Evolutionary conservation across 352 stramenopile genomes (phyloP), one percentile per base, ranked within the genome.

Genomic region (Pythium pyrilobum): DNA sequence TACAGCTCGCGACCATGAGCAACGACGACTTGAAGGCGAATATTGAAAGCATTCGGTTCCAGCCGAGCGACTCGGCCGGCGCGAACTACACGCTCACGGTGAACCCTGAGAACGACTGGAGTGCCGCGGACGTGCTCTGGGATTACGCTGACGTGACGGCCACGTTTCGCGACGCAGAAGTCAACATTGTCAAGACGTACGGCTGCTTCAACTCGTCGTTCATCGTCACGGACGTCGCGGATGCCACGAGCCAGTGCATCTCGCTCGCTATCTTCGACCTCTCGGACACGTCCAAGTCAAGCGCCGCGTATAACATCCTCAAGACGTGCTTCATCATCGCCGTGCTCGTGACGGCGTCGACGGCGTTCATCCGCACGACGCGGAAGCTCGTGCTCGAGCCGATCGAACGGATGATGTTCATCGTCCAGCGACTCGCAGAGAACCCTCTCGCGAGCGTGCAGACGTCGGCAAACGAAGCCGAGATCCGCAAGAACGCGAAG

Each of bases 331-430:
- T 95, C 55, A 90, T 96, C 55, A 94, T 91, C 39, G 47, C 89
- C 21, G 71, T 95, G 8, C 77, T 96, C 13, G 81, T 91, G 24
- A 68, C 55, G n/a, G 77, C 74, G 5, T 91, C 83, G 38, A 89
- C 82, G 10, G 81, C 72, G 12, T 97, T 95, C 53, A 92, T 91
- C 44, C 81, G 76, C 52, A 94, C 84, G 41, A 71, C 83, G 6
- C 87, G 87, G 11, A 72, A 77, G 23, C 78, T 96, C 32, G 85
- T 97, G 20, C 77, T 96, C 13, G 72, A 95, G 39, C 88, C 87
- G 1, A 96, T 96, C 40, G 87, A 97, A 57, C 87, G 89, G 36
- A 97, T 97, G 88, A 95, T 96, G 71, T 66, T 71, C 28, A 86
- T 95, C 21, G 85, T 97, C 7, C 81, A 95, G 48, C 83, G 89